Conservation (phyloP, 495 filamentous ascomycete genomes). For the Aspergillus hancockii region DNA sequence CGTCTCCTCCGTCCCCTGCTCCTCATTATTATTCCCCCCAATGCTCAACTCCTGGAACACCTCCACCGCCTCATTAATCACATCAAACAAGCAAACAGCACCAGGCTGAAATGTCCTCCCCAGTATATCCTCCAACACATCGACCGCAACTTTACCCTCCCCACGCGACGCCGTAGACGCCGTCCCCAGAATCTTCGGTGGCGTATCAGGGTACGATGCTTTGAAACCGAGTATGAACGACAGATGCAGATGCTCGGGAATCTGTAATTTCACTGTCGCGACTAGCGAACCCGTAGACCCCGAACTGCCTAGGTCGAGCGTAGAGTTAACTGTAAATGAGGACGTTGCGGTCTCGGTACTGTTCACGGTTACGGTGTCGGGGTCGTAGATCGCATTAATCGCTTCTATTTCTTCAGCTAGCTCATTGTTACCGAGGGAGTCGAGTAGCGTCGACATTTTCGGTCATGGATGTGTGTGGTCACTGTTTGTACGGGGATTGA, state of each 20-base stretch:
- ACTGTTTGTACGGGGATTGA: too few species aligned
- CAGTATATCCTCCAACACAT: conserved; percentile 65
- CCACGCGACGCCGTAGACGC: conserved; percentile 55
- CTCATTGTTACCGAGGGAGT: conserved; percentile 52
- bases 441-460: conserved; percentile 21
- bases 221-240: conserved; percentile 69
- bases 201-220: conserved; percentile 66
- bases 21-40: conserved; percentile 25
- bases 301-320: conserved; percentile 38
- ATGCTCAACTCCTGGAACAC: conserved; percentile 50
- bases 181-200: conserved; percentile 69
- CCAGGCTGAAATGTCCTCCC: conserved; percentile 66
- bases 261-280: conserved; percentile 39
- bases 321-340: conserved; percentile 43
- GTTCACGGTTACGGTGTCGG: conserved; percentile 56
- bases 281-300: conserved; percentile 9
- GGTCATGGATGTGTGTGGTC: neutral
- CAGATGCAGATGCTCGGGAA: conserved; percentile 44
- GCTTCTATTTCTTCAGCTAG: conserved; percentile 82
- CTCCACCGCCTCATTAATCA: conserved; percentile 62
- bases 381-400: conserved; percentile 91
- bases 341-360: conserved; percentile 39
- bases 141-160: conserved; percentile 65
- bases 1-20: conserved; percentile 14
- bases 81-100: conserved; percentile 83